These are phyloP conservation scores for Haplosporangium sp. DNA, from an alignment of 371 early-diverging fungal species.

Conservation along the genomic window DNA sequence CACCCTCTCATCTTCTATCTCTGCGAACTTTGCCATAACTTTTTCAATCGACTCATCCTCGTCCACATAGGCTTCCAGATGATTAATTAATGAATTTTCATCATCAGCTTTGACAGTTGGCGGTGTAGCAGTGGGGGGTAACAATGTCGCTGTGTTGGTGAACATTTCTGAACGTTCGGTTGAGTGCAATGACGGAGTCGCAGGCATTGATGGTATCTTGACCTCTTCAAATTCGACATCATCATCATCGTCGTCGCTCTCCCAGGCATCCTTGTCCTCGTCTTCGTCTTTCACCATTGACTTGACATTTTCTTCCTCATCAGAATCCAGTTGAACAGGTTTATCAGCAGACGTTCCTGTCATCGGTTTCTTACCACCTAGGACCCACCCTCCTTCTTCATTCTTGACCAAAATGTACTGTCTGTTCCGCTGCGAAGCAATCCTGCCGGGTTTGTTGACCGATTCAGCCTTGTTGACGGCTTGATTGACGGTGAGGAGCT, in stretches of 20 bases:
- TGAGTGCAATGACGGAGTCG: not conserved
- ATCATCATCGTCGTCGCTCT: conserved; percentile 53
- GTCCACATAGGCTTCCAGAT: conserved; percentile 59
- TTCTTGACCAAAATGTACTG: conserved; percentile 89
- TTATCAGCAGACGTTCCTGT: conserved; percentile 38
- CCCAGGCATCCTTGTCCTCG: conserved; percentile 54
- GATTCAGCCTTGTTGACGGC: conserved; percentile 54
- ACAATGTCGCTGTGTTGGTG: not conserved
- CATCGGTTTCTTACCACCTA: conserved; percentile 57
- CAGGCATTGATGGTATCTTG: conserved; percentile 8
- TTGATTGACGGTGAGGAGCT: conserved; percentile 73
- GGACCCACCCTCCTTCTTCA: conserved; percentile 83
- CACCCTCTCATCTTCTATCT: conserved; percentile 47
- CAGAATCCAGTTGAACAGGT: conserved; percentile 52
- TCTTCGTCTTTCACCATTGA: conserved; percentile 55
- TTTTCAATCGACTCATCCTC: conserved; percentile 67
- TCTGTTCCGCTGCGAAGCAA: conserved; percentile 85
- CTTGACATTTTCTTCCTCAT: conserved; percentile 27
- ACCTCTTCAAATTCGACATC: conserved; percentile 58
- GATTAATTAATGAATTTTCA: conserved; percentile 46
- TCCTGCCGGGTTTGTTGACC: conserved; percentile 60
- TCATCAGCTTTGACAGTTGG: conserved; percentile 4
- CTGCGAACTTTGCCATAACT: conserved; percentile 66
- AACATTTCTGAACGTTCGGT: not conserved
- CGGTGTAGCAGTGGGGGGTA: not conserved